phyloP scores from a whole-genome alignment of 1,284 basidiomycete species.

The Ganoderma sp. region DNA sequence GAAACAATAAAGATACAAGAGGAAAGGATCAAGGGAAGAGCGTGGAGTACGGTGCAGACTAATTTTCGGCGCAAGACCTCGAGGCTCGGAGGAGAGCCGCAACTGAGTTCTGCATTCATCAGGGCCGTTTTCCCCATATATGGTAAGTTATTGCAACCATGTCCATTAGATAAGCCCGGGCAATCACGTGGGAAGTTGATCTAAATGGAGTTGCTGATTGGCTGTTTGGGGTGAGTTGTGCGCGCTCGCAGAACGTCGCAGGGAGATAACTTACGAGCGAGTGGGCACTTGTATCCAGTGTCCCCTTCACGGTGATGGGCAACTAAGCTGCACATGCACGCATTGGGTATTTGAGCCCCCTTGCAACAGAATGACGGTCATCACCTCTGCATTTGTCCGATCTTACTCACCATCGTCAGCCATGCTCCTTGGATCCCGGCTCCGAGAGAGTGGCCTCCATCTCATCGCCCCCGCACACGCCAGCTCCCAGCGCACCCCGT shows the following conservation, averaged over 20 bases:
- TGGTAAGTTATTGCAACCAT: slow-evolving; percentile 15
- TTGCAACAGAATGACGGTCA: not conserved
- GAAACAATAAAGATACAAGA: slow-evolving; percentile 40
- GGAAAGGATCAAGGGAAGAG: slow-evolving; percentile 29
- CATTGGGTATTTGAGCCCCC: not conserved
- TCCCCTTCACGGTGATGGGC: not conserved
- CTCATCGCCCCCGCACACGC: not conserved
- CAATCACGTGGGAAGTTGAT: slow-evolving; percentile 4
- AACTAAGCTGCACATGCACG: too few species aligned
- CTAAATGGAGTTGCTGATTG: too few species aligned
- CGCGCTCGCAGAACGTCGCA: too few species aligned
- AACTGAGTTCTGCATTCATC: slow-evolving; percentile 10
- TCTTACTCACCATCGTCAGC: not conserved
- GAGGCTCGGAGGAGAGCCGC: slow-evolving; percentile 16
- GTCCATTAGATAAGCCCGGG: not conserved
- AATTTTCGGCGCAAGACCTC: slow-evolving; percentile 21
- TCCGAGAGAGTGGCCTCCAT: not conserved
- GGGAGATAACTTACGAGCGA: too few species aligned
- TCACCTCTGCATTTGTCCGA: slow-evolving; percentile 5
- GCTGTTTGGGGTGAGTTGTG: too few species aligned
- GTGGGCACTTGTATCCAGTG: too few species aligned
- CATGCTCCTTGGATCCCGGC: not conserved
- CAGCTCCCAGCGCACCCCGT: not conserved
- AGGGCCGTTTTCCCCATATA: slow-evolving; percentile 15
- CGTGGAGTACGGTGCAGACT: slow-evolving; percentile 17